Evolutionary conservation across 805 yeast genomes (phyloP), one percentile per base, ranked within the genome.

Genomic region (Kazachstania taianensis): DNA sequence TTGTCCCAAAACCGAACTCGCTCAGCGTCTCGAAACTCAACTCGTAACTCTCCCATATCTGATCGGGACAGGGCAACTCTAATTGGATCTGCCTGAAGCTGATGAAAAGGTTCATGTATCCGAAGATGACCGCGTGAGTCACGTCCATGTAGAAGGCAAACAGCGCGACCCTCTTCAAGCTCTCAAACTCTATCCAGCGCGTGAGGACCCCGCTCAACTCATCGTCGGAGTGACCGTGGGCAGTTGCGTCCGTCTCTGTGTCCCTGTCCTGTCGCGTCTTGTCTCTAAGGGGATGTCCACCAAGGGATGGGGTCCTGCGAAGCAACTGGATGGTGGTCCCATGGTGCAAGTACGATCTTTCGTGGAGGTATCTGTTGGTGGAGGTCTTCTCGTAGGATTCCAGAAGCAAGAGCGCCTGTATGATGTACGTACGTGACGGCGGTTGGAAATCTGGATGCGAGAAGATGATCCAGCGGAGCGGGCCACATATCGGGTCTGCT

Each of bases 121-220:
- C 81, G 55, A 80, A 83, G 33, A 81, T 70, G 12, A 80, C 73
- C 26, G 85, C 81, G 61, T 85, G 94, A 2, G 78, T 69, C 2
- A 81, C 76, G 57, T 84, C 95, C 48, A 81, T 65, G 52, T 79
- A 80, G 53, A 84, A 85, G 10, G 94, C 85, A 75, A 81, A 74
- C 40, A 78, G 73, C 1, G 94, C 82, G 1, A 81, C 70, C 39
- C 95, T 60, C 52, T 84, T 84, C 66, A 81, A 65, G 33, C 78
- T 72, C 57, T 84, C 95, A 28, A 75, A 73, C 37, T 81, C 84
- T 10, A 84, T 78, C 94, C 94, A 84, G 44, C 70, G 65, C 17
- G 37, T 29, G 18, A 47, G 32, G 22, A 48, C 45, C 26, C 46
- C 43, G 20, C 46, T 59, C 2, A 42, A 53, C 17, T 51, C 47